phyloP scores from a whole-genome alignment of 2,329 filamentous ascomycete species.

The Coniochaeta sp. region DNA sequence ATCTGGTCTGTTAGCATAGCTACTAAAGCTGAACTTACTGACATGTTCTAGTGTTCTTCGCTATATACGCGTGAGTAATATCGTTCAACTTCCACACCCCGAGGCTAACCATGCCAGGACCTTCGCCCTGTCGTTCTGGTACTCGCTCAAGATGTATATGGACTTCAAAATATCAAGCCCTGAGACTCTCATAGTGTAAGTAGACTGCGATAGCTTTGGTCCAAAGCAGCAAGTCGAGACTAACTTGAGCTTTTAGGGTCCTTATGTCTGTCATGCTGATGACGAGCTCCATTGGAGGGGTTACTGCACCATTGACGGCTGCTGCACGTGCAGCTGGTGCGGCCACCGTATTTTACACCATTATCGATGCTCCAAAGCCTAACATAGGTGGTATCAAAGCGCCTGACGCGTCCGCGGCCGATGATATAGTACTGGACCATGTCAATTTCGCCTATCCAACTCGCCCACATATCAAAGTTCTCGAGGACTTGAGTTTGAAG shows the following conservation, averaged over 20 bases:
- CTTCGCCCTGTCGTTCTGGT: conserved; percentile 57
- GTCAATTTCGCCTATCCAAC: conserved; percentile 62
- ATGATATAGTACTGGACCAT: conserved; percentile 51
- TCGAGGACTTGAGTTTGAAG: conserved; percentile 41
- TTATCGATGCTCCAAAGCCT: conserved; percentile 36
- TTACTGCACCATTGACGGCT: conserved; percentile 48
- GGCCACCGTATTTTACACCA: conserved; percentile 47
- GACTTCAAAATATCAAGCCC: conserved; percentile 38
- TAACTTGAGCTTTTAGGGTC: conserved; percentile 22
- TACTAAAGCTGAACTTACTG: not conserved
- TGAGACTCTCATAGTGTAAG: conserved; percentile 49
- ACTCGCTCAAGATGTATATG: conserved; percentile 44
- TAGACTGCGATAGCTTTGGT: not conserved
- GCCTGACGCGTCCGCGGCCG: conserved; percentile 35
- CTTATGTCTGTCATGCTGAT: conserved; percentile 52
- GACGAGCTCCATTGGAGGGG: conserved; percentile 45
- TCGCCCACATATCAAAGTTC: conserved; percentile 36
- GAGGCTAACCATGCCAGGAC: conserved; percentile 14
- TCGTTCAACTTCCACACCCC: not conserved
- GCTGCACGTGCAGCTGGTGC: conserved; percentile 47
- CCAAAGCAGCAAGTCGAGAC: not conserved
- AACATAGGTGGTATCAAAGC: conserved; percentile 28
- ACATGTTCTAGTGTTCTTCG: conserved; percentile 18
- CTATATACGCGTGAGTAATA: conserved; percentile 24
- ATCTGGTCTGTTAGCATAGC: not conserved